Base-by-base conservation (phyloP, 2,329 filamentous ascomycete genomes). In the Trichoderma koningiopsis region DNA sequence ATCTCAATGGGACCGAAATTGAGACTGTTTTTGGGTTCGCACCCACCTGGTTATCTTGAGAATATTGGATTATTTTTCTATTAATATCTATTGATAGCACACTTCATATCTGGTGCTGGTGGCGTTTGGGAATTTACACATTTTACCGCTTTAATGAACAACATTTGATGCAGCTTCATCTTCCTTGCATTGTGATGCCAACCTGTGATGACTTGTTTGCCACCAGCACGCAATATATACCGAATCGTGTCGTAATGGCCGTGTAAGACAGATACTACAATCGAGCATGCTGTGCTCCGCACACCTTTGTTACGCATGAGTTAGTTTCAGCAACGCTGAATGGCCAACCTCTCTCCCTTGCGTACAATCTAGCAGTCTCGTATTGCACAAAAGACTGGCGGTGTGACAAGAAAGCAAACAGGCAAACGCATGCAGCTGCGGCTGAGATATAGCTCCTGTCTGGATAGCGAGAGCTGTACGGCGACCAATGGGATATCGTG, bases 311-410 rank as follows among this genome's bases (percentile, higher is more conserved):
- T 16, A n/a, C 11, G 29, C 16, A 16, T 56, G 53, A 56, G 19
- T 31, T 5, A n/a, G 1, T n/a, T 2, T 29, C 53, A 56, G n/a
- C 27, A 7, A 10, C 53, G n/a, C 55, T 58, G 19, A 49, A 24
- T 49, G 47, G 47, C 8, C 22, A 49, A 24, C 13, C 47, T 49
- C n/a, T n/a, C n/a, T 24, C 47, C 47, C 47, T 49, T 57, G 11
- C 31, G 27, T 11, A 27, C 10, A 47, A 33, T 3, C 27, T 10
- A 49, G 10, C 29, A 11, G 4, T 35, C 10, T 47, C 53, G 14
- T 29, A 27, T 27, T 35, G 57, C 53, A 59, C 55, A 59, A 37
- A 59, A 29, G 31, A 67, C 55, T 59, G 52, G 63, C 63, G 63
- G 63, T 67, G 63, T 67, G 63, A 67, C 40, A 7, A 43, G 16